A percentile compares a stretch with the other conserved stretches of the same genome.
phyloP scores from a whole-genome alignment of 139 green algal genomes.

The Nannochloris sp. region DNA sequence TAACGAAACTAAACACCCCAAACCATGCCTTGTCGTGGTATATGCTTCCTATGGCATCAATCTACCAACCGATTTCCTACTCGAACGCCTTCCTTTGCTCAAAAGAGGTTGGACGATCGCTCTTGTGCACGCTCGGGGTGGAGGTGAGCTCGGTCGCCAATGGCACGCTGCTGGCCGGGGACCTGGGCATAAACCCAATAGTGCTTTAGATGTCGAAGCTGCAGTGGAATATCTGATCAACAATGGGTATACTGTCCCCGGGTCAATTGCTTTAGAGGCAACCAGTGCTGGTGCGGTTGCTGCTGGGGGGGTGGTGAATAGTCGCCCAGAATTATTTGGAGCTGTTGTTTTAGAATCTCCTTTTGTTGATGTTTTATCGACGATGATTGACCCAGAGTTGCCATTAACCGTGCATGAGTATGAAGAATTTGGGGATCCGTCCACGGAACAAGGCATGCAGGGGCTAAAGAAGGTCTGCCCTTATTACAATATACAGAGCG shows the following conservation, averaged over 20 bases:
- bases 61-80: constrained; percentile 45
- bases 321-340: neutral
- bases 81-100: constrained; percentile 46
- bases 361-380: constrained; percentile 76
- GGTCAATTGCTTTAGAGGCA: constrained; percentile 24
- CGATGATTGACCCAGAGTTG: constrained; percentile 53
- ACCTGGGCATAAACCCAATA: constrained; percentile 23
- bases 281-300: constrained; percentile 34
- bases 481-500: neutral
- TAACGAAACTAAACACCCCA: neutral
- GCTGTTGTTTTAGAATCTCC: constrained; percentile 57
- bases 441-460: neutral
- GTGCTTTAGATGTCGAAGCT: constrained; percentile 45
- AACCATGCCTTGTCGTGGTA: constrained; percentile 44
- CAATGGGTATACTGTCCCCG: constrained; percentile 11
- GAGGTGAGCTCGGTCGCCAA: constrained; percentile 63
- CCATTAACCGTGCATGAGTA: constrained; percentile 76
- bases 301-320: constrained; percentile 17
- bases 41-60: constrained; percentile 75
- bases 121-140: constrained; percentile 60
- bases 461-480: constrained; percentile 1
- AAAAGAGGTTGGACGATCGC: constrained; percentile 47
- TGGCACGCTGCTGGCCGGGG: constrained; percentile 60
- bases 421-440: constrained; percentile 42
- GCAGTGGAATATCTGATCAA: constrained; percentile 30